Conservation (phyloP, 1,284 basidiomycete species). For the Porphyrellus sp. region DNA sequence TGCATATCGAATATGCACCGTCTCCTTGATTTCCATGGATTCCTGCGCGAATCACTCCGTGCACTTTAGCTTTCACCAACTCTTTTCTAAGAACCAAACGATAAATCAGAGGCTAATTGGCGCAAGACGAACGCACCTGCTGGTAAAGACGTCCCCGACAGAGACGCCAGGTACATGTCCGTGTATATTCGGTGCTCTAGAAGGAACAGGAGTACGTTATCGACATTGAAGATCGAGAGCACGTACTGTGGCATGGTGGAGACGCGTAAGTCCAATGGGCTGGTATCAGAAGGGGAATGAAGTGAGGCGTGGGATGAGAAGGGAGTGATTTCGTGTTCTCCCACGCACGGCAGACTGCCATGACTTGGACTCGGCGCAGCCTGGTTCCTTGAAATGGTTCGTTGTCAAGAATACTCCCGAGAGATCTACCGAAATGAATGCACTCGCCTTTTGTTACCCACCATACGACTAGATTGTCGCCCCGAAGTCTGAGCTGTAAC, state of each 20-base stretch:
- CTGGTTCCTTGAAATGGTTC: not conserved
- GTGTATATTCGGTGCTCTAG: not conserved
- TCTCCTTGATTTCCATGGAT: slow-evolving; percentile 26
- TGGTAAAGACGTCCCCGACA: slow-evolving; percentile 9
- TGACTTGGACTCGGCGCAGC: not conserved
- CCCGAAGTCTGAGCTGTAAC: no score
- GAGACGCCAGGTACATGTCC: slow-evolving; percentile 18
- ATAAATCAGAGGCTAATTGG: not conserved
- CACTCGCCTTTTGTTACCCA: no score
- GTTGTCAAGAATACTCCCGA: no score
- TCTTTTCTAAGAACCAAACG: slow-evolving; percentile 6
- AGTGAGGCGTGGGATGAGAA: not conserved
- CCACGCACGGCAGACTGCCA: not conserved
- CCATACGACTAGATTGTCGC: no score
- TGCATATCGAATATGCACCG: slow-evolving; percentile 42
- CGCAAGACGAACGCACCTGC: slow-evolving; percentile 11
- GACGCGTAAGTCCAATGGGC: not conserved
- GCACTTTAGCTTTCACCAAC: slow-evolving; percentile 17
- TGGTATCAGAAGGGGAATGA: not conserved
- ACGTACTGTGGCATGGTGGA: not conserved
- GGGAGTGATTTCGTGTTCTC: not conserved
- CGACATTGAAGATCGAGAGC: not conserved
- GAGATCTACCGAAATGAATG: no score
- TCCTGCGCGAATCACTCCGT: slow-evolving; percentile 18
- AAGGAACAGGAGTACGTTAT: not conserved